Base-by-base conservation (phyloP, 371 early-diverging fungal species). In the Paraphysoderma sedebokerense region DNA sequence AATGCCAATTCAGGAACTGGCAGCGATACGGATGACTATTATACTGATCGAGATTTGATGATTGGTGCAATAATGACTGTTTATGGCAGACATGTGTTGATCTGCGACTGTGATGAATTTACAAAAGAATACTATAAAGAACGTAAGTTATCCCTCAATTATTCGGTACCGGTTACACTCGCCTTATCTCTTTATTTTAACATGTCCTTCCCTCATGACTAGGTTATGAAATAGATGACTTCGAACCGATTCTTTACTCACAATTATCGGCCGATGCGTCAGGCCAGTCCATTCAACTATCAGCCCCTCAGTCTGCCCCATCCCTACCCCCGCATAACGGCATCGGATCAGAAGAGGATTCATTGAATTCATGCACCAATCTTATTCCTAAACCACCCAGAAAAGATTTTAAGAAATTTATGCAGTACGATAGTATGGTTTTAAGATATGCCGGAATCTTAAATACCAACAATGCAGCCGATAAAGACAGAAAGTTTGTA, bases 81-180 rank as follows among this genome's bases (percentile, higher is more conserved):
- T n/a, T 65, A 68, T 48, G 69, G 69, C n/a, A 47, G 70, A 11
- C 67, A 67, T 8, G 60, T 72, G 44, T 60, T 70, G 29, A 57
- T 72, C n/a, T 66, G 67, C 49, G 73, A 70, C 52, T 70, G 70
- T 46, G 73, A 72, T 50, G 70, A 60, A 39, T 70, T 72, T 52
- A 72, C 73, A 26, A 58, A 60, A 20, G 55, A 62, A 36, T 68
- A 60, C 47, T 72, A 68, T 53, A 35, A 54, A 15, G 67, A 67
- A 30, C 46, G 46, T 32, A 30, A 32, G 19, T 15, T 12, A 17
- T 5, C 1, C 1, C 7, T 1, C 27, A 17, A 34, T 6, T 1
- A 5, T 0, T 17, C 8, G 0, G 17, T 24, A 17, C 11, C 9
- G 11, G 13, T 24, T 13, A 20, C 20, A 17, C 11, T 24, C 13